Conservation (phyloP, 306 rosid species). For the Prunus fruticosa region DNA sequence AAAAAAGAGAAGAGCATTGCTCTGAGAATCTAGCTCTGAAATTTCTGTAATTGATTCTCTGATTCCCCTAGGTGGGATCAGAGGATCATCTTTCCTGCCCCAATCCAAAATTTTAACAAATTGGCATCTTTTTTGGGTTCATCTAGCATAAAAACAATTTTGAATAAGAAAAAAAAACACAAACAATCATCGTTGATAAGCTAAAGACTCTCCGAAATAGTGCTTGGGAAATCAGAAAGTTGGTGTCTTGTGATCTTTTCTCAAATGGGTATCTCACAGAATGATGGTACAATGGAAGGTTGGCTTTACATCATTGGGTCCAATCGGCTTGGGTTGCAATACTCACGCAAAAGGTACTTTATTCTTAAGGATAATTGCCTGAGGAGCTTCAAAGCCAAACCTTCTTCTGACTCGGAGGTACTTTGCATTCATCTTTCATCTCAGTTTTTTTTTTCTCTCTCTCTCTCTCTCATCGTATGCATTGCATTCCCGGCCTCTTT, state of each 20-base stretch:
- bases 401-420: constrained; percentile 60
- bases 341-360: constrained; percentile 62
- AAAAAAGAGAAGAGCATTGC: not conserved
- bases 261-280: constrained; percentile 39
- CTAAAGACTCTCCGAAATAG: not conserved
- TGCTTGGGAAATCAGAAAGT: constrained; percentile 8
- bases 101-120: not conserved
- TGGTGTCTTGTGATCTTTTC: not conserved
- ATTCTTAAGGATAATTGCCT: constrained; percentile 61
- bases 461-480: not conserved
- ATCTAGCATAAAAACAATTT: not conserved
- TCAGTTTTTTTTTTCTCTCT: not conserved
- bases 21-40: constrained; percentile 24
- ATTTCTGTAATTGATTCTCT: constrained; percentile 53
- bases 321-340: constrained; percentile 58
- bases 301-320: constrained; percentile 71
- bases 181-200: not conserved
- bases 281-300: constrained; percentile 70
- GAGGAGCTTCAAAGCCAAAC: constrained; percentile 56
- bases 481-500: not conserved
- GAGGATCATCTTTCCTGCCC: constrained; percentile 43
- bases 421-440: not conserved
- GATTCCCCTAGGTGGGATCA: constrained; percentile 63
- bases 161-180: not conserved
- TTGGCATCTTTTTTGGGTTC: not conserved